phyloP scores from a whole-genome alignment of 2,329 filamentous ascomycete species.

The Bisporella sp. region DNA sequence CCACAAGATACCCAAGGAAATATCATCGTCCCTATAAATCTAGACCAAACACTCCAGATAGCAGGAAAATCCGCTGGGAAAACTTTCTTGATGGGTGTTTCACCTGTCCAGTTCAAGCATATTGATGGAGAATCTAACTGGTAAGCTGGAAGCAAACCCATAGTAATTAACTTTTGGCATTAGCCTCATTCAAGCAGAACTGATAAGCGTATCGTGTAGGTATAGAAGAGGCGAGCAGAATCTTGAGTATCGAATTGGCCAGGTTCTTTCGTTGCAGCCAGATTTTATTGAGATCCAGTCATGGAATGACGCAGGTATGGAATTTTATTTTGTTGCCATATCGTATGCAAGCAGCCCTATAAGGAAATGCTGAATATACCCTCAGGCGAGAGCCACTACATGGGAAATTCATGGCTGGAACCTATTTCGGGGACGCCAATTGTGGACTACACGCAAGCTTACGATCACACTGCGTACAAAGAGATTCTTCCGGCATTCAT shows the following conservation, averaged over 20 bases:
- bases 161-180: neutral
- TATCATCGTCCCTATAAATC: constrained; percentile 8
- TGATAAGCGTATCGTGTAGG: constrained; percentile 19
- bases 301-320: constrained; percentile 30
- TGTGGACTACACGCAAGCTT: constrained; percentile 23
- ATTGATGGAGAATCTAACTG: neutral
- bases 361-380: too few relatives aligned
- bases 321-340: too few relatives aligned
- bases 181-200: constrained; percentile 15
- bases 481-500: constrained; percentile 31
- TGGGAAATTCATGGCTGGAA: constrained; percentile 33
- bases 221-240: constrained; percentile 31
- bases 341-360: too few relatives aligned
- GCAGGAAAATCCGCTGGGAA: constrained; percentile 26
- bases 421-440: constrained; percentile 22
- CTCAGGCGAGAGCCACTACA: constrained; percentile 31
- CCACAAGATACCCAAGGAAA: constrained; percentile 7
- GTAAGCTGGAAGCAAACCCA: neutral
- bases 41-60: constrained; percentile 25
- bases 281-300: constrained; percentile 33
- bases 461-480: constrained; percentile 30
- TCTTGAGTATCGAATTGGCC: constrained; percentile 25
- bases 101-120: constrained; percentile 33
- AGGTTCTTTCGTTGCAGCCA: constrained; percentile 28
- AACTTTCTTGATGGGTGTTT: constrained; percentile 33